Conservation (phyloP, 495 filamentous ascomycete genomes). For the Penicillium alfredii region DNA sequence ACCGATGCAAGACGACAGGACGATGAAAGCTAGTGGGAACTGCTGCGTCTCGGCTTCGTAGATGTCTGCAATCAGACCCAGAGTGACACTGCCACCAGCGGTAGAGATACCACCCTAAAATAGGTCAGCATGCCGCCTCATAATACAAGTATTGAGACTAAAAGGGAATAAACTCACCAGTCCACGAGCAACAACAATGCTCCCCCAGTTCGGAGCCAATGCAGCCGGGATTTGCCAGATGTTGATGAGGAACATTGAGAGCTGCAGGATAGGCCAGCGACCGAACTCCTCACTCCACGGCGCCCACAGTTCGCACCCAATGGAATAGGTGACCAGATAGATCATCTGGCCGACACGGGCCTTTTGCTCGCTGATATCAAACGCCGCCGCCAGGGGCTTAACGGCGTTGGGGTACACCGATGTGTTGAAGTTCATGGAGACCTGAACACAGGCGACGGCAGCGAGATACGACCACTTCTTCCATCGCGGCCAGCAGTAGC, state of each 20-base stretch:
- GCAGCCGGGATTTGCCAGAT: constrained; percentile 66
- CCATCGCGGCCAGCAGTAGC: constrained; percentile 53
- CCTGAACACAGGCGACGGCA: constrained; percentile 66
- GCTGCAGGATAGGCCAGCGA: constrained; percentile 63
- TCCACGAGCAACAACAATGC: constrained; percentile 56
- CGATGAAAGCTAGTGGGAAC: constrained; percentile 62
- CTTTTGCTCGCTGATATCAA: constrained; percentile 54
- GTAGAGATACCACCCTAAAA: constrained; percentile 44
- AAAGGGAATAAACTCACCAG: constrained; percentile 32
- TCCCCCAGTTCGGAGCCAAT: constrained; percentile 61
- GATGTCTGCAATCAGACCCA: constrained; percentile 73
- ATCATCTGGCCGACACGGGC: constrained; percentile 60
- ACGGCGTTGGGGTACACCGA: constrained; percentile 39
- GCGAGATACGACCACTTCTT: constrained; percentile 72
- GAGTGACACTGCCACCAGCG: constrained; percentile 71
- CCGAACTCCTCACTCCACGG: constrained; percentile 76
- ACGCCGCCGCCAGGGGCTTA: constrained; percentile 51
- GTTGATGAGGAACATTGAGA: constrained; percentile 64
- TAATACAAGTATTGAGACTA: not conserved
- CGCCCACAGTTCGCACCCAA: constrained; percentile 77
- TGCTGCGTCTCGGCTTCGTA: constrained; percentile 62
- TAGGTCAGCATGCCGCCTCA: constrained; percentile 6
- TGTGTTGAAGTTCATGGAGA: constrained; percentile 69
- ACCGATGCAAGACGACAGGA: constrained; percentile 68
- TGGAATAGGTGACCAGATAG: constrained; percentile 67